Base-by-base conservation (phyloP, 768 basidiomycete genomes). In the Boletus pseudo-olivaceus region DNA sequence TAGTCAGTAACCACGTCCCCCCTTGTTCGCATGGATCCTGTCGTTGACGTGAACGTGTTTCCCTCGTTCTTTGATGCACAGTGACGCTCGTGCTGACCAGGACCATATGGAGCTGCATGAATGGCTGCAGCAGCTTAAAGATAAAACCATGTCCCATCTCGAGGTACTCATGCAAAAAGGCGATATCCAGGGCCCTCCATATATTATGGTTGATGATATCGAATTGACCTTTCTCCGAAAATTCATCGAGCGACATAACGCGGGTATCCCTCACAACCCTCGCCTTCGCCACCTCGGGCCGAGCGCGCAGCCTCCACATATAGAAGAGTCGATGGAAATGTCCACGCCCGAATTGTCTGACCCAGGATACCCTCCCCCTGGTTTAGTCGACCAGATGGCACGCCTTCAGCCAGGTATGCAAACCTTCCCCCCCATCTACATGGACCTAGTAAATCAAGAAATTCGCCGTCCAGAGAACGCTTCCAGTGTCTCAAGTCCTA, bases 51-150 rank as follows among this genome's bases (percentile, higher is more conserved):
- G 51, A 27, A 53, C 46, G 30, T 51, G 17, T 23, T 26, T 33
- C 34, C 9, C 30, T 37, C 42, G 12, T 49, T 37, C 40, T 44
- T 51, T 29, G 33, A 38, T 40, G 8, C 9, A 54, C 54, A 70
- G 69, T 51, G 87, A 91, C 66, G 83, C 87, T 47, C 82, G 85
- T 46, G 89, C 89, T 1, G 89, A 91, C 75, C 89, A 90, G 67
- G 89, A 91, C 66, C 89, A 91, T 64, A 91, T 91, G 88, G 89
- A 91, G 66, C 73, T 91, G 20, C 89, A 91, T 62, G 89, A 91
- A 66, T 91, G 89, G 89, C 73, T 91, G 2, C 89, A 91, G 62
- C 89, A 90, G 68, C 76, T 91, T 62, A 91, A 91, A 69, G 89
- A 91, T 72, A 91, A 90, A 70, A 89, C 87, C 48, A 91, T 91